phyloP scores from a whole-genome alignment of 106 monocot species.

The Platanthera guangdongensis region DNA sequence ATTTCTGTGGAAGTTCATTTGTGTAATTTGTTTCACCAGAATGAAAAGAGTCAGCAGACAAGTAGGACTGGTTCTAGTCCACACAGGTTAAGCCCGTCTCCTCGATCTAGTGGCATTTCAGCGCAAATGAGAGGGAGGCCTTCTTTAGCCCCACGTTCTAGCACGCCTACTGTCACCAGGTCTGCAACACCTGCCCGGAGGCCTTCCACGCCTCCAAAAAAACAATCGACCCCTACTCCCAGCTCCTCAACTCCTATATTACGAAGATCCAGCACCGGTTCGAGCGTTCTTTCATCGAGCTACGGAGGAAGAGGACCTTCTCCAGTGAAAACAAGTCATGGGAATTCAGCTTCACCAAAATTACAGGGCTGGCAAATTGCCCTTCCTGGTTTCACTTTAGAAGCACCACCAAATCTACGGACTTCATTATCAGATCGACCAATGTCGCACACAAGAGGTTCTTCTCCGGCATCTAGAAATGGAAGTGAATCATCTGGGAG shows the following conservation, averaged over 20 bases:
- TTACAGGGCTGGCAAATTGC: slow-evolving; percentile 55
- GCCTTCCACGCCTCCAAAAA: slow-evolving; percentile 48
- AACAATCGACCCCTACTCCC: slow-evolving; percentile 35
- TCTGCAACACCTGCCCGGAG: slow-evolving; percentile 29
- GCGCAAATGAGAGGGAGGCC: slow-evolving; percentile 40
- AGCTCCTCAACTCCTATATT: slow-evolving; percentile 61
- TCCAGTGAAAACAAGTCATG: slow-evolving; percentile 44
- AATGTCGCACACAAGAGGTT: slow-evolving; percentile 37
- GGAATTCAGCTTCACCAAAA: slow-evolving; percentile 67
- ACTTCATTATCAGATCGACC: slow-evolving; percentile 65
- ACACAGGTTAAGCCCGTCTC: slow-evolving; percentile 60
- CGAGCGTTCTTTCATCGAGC: slow-evolving; percentile 32
- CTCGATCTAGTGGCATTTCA: slow-evolving; percentile 37
- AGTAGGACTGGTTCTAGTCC: slow-evolving; percentile 78
- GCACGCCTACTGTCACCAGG: slow-evolving; percentile 29
- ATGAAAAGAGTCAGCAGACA: slow-evolving; percentile 37
- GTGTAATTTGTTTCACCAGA: slow-evolving; percentile 21
- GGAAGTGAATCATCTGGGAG: slow-evolving; percentile 25
- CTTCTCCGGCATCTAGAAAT: slow-evolving; percentile 63
- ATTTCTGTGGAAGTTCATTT: not conserved
- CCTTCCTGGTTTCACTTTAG: slow-evolving; percentile 56
- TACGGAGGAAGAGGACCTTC: slow-evolving; percentile 51
- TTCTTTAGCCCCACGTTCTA: slow-evolving; percentile 54
- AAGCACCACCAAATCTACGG: slow-evolving; percentile 73
- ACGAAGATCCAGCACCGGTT: slow-evolving; percentile 47